These are phyloP conservation scores for Forsythia viridissima DNA, from an alignment of 257 asterid species.

Conservation along the genomic window DNA sequence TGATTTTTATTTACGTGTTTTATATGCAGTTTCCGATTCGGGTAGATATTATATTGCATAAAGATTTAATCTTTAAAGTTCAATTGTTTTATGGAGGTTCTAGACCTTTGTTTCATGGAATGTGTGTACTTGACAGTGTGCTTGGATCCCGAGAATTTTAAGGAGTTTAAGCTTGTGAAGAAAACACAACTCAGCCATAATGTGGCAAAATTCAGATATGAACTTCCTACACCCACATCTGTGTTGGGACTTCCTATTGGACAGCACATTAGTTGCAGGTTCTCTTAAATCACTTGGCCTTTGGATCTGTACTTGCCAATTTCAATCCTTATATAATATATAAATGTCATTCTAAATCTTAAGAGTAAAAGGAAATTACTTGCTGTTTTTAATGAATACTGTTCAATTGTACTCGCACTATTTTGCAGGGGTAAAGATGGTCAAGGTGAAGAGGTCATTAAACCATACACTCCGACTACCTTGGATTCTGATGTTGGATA, in stretches of 20 bases:
- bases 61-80: constrained; percentile 11
- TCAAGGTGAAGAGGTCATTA: constrained; percentile 94
- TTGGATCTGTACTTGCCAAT: not conserved
- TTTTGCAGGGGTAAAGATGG: constrained; percentile 84
- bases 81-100: not conserved
- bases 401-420: constrained; percentile 4
- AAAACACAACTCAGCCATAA: constrained; percentile 84
- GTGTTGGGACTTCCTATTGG: constrained; percentile 97
- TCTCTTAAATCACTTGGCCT: constrained; percentile 20
- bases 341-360: not conserved
- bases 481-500: constrained; percentile 96
- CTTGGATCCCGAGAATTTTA: constrained; percentile 81
- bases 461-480: constrained; percentile 97
- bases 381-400: not conserved
- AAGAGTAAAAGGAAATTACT: constrained; percentile 4
- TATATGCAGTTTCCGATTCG: not conserved
- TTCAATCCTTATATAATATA: not conserved
- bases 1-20: not conserved
- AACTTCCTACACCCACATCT: constrained; percentile 86
- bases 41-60: constrained; percentile 4
- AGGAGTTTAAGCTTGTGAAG: constrained; percentile 90
- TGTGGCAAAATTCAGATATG: constrained; percentile 90
- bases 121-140: constrained; percentile 50
- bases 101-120: constrained; percentile 12
- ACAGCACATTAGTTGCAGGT: constrained; percentile 98